A percentile compares a stretch with the other conserved stretches of the same genome.
phyloP scores from a whole-genome alignment of 2,329 filamentous ascomycete species.

The Moelleriella libera region DNA sequence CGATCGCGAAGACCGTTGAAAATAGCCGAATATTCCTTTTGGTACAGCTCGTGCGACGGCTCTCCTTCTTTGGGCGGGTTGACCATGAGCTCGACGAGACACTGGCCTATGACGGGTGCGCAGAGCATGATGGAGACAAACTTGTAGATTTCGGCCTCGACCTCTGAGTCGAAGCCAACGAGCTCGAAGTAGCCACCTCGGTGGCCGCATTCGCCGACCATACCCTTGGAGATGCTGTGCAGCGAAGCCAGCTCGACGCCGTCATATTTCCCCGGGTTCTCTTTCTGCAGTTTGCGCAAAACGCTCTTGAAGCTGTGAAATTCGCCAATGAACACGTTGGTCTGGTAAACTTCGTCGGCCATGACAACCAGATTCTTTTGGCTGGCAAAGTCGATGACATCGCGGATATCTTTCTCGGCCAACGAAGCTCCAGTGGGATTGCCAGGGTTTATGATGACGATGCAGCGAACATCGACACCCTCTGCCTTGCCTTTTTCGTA shows the following conservation, averaged over 20 bases:
- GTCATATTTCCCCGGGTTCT: constrained; percentile 64
- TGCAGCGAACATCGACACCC: constrained; percentile 77
- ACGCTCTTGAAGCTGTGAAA: constrained; percentile 94
- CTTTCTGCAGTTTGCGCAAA: constrained; percentile 66
- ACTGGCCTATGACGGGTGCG: constrained; percentile 89
- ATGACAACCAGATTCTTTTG: constrained; percentile 78
- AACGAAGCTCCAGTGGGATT: constrained; percentile 92
- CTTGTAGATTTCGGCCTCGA: constrained; percentile 94
- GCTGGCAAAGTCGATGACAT: constrained; percentile 75
- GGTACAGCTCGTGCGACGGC: constrained; percentile 71
- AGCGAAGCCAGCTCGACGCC: constrained; percentile 78
- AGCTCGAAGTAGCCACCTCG: constrained; percentile 97
- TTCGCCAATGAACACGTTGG: constrained; percentile 88
- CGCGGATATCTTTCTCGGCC: constrained; percentile 61
- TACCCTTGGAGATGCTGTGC: constrained; percentile 92
- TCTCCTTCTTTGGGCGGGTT: constrained; percentile 80
- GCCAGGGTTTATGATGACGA: constrained; percentile 96
- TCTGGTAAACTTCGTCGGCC: constrained; percentile 98
- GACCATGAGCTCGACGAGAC: constrained; percentile 93
- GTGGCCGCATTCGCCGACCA: constrained; percentile 97
- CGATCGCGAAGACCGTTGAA: constrained; percentile 65
- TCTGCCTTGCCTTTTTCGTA: constrained; percentile 61
- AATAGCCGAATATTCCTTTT: constrained; percentile 73
- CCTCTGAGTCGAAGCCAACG: constrained; percentile 70
- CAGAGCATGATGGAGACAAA: constrained; percentile 96